Conservation (phyloP, 768 basidiomycete species). For the Plicaturopsis crispa region DNA sequence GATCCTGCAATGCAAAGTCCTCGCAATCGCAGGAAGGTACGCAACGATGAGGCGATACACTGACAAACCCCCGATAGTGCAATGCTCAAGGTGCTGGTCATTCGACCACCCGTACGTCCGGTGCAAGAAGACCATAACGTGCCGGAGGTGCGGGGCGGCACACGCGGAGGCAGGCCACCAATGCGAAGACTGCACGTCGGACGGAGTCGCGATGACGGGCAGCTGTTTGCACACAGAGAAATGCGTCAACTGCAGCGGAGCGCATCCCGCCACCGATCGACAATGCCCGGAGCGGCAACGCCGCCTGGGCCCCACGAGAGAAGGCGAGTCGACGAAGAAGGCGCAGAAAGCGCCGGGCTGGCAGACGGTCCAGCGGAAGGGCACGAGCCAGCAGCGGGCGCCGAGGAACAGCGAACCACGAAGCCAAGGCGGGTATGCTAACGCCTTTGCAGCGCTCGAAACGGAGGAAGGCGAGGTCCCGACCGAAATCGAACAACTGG, state of each 20-base stretch:
- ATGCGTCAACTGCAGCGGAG: neutral
- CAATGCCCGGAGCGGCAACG: neutral
- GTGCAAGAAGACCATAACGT: conserved; percentile 1
- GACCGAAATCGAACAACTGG: too few species aligned
- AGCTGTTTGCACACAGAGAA: neutral
- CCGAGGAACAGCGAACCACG: too few species aligned
- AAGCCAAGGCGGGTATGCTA: too few species aligned
- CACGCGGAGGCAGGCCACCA: conserved; percentile 1
- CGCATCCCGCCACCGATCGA: neutral
- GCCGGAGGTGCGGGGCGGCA: conserved; percentile 1
- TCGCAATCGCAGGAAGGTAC: neutral
- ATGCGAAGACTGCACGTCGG: too few species aligned
- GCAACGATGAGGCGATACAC: neutral
- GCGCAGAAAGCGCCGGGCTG: neutral
- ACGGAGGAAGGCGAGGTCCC: too few species aligned
- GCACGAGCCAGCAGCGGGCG: neutral
- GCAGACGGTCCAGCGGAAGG: neutral
- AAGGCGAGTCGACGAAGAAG: neutral
- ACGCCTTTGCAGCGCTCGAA: too few species aligned
- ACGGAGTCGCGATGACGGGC: neutral
- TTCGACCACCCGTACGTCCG: neutral
- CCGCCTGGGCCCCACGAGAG: neutral
- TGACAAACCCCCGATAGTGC: neutral
- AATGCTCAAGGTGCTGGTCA: neutral
- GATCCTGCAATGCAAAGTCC: neutral